phyloP scores from a whole-genome alignment of 352 stramenopile species.

The Globisporangium nagaii region DNA sequence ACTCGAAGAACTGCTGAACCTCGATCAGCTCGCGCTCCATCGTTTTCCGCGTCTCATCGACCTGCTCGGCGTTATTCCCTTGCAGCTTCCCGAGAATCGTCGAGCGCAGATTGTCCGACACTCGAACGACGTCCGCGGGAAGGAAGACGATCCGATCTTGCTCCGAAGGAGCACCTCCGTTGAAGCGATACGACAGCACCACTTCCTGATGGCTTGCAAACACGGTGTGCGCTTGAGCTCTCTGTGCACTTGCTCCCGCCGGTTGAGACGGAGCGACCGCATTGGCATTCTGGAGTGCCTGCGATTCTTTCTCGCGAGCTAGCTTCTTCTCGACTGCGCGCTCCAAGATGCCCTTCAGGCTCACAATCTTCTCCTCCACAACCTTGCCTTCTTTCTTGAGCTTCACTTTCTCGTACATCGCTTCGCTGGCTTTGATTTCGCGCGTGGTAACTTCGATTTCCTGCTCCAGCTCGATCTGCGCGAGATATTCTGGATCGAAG shows the following conservation, averaged over 20 bases:
- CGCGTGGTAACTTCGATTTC: conserved; percentile 27
- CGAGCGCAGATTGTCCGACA: conserved; percentile 36
- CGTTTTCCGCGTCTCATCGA: conserved; percentile 15
- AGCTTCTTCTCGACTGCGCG: not conserved
- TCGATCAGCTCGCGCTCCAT: conserved; percentile 35
- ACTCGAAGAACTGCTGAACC: conserved; percentile 27
- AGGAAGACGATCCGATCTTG: conserved; percentile 38
- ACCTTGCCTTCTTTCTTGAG: conserved; percentile 10
- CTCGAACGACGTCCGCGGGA: conserved; percentile 36
- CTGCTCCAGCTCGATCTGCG: conserved; percentile 20
- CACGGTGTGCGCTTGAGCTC: not conserved
- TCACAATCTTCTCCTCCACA: conserved; percentile 13
- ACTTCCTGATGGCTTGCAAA: conserved; percentile 13
- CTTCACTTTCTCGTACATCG: conserved; percentile 11
- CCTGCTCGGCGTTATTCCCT: conserved; percentile 30
- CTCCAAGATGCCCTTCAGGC: conserved; percentile 7
- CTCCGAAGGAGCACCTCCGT: conserved; percentile 14
- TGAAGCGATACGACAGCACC: conserved; percentile 32
- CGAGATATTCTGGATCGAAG: conserved; percentile 19
- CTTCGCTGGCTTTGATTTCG: conserved; percentile 14
- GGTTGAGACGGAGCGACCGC: not conserved
- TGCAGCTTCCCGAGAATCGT: conserved; percentile 48
- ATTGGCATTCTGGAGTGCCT: not conserved
- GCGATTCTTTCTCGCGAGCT: not conserved
- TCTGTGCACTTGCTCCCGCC: not conserved